A percentile compares a stretch with the other conserved stretches of the same genome.
These are phyloP conservation scores for Avena insularis DNA, from an alignment of 176 grass and related monocot species.

Conservation along the genomic window DNA sequence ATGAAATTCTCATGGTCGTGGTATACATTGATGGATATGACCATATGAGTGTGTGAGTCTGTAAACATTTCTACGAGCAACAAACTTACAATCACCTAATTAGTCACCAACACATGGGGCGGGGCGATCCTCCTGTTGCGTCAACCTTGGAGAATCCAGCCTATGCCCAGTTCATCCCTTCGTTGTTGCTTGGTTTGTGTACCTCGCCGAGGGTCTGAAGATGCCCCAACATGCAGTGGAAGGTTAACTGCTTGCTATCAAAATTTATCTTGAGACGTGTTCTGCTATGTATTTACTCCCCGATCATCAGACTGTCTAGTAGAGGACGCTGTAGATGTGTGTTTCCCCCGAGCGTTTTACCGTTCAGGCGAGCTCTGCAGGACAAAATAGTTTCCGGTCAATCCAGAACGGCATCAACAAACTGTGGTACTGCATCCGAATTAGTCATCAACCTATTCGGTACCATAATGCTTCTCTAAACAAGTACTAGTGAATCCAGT, in stretches of 20 bases:
- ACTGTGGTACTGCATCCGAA: not conserved
- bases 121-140: not conserved
- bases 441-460: not conserved
- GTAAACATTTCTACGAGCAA: conserved; percentile 23
- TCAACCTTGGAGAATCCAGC: not conserved
- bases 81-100: conserved; percentile 36
- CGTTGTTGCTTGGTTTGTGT: conserved; percentile 1
- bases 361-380: conserved; percentile 62
- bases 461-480: not conserved
- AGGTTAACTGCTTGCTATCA: conserved; percentile 18
- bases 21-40: conserved; percentile 7
- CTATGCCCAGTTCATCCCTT: not conserved
- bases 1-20: conserved; percentile 19
- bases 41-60: not conserved
- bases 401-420: conserved; percentile 33
- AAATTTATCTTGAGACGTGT: conserved; percentile 34
- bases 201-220: not conserved
- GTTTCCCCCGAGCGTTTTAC: conserved; percentile 45
- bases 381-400: conserved; percentile 37
- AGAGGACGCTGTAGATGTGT: conserved; percentile 69
- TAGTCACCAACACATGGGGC: not conserved
- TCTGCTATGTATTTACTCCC: conserved; percentile 63
- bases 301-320: conserved; percentile 70
- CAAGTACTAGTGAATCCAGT: not conserved
- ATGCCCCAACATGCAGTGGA: conserved; percentile 30